Percentiles rank a stretch among this genome's conserved stretches.
Evolutionary conservation across 164 flowering plant genomes (phyloP).

Genomic region (Protea cynaroides): DNA sequence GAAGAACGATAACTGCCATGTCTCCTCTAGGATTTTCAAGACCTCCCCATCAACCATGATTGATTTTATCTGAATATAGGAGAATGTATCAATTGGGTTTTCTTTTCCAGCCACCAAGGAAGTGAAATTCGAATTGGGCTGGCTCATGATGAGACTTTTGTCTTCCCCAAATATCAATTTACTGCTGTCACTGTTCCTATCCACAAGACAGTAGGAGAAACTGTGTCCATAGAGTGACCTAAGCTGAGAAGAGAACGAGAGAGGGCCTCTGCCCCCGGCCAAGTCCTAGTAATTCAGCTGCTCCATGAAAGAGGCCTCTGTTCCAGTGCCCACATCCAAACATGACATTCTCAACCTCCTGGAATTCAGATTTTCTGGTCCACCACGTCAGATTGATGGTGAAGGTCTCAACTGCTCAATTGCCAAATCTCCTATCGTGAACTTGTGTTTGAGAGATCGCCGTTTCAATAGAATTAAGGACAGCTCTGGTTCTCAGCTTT

Average conservation of each 20-base stretch:
- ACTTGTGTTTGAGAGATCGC: slow-evolving; percentile 87
- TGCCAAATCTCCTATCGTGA: too few species aligned
- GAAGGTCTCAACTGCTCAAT: slow-evolving; percentile 75
- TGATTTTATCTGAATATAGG: slow-evolving; percentile 61
- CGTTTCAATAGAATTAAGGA: slow-evolving; percentile 91
- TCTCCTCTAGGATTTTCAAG: slow-evolving; percentile 58
- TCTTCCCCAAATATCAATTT: slow-evolving; percentile 87
- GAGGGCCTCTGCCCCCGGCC: slow-evolving; percentile 90
- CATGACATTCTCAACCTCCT: slow-evolving; percentile 69
- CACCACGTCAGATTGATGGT: slow-evolving; percentile 64
- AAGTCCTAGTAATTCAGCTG: slow-evolving; percentile 83
- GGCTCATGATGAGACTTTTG: slow-evolving; percentile 32
- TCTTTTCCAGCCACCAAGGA: slow-evolving; percentile 48
- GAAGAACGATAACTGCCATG: too few species aligned
- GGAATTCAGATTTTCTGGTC: slow-evolving; percentile 33
- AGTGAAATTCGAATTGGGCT: slow-evolving; percentile 74
- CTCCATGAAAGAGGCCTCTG: slow-evolving; percentile 88
- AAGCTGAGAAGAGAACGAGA: slow-evolving; percentile 87
- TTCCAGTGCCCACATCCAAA: slow-evolving; percentile 99
- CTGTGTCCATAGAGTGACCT: slow-evolving; percentile 70
- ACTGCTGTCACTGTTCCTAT: slow-evolving; percentile 76
- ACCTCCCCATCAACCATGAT: slow-evolving; percentile 65
- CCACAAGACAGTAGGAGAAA: slow-evolving; percentile 91
- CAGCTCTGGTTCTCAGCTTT: slow-evolving; percentile 49
- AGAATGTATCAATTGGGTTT: slow-evolving; percentile 72